Base-by-base conservation (phyloP, 352 stramenopile genomes). In the Pythium rishiriense region DNA sequence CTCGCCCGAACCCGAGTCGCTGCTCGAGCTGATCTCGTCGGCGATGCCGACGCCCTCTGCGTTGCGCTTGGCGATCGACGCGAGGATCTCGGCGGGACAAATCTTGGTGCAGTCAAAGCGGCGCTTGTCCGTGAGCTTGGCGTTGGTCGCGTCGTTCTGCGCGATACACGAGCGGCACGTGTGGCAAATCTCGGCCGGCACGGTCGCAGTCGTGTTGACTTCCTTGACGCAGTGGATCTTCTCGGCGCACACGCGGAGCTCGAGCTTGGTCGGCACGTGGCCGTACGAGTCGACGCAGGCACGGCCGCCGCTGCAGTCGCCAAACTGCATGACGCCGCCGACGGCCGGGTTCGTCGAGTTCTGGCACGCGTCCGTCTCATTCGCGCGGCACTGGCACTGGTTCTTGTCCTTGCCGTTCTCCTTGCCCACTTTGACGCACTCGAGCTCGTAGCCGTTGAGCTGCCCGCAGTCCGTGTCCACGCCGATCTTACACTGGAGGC, bases 91-190 rank as follows among this genome's bases (percentile, higher is more conserved):
- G 52, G 76, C 62, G 0, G 84, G 81, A 47, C 84, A 93, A 52
- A 93, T 90, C 58, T 74, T 70, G 65, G 76, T 78, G 69, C 84
- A 93, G 72, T 93, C 81, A 62, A 91, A 93, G 47, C 84, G 84
- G 54, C 82, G 85, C 46, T 74, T 73, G 28, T 58, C 71, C n/a
- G 72, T 66, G 17, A 90, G 68, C 62, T 83, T 63, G 43, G 80
- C 74, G 53, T 75, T 70, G n/a, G 74, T 72, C 9, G 70, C 74
- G 62, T 88, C 79, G 68, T 91, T 91, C 73, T 91, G 81, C 15
- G 77, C 72, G 50, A 89, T 88, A 70, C 84, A 93, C 62, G 80
- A 90, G 67, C 85, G 83, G 68, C 84, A 93, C 68, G 84, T 93
- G 76, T 91, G 81, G 70, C 84, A 93, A 50, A 91, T 89, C 52